Percentiles rank a stretch among this genome's conserved stretches.
phyloP scores from a whole-genome alignment of 75 land plant species.

The Azolla pinnata region DNA sequence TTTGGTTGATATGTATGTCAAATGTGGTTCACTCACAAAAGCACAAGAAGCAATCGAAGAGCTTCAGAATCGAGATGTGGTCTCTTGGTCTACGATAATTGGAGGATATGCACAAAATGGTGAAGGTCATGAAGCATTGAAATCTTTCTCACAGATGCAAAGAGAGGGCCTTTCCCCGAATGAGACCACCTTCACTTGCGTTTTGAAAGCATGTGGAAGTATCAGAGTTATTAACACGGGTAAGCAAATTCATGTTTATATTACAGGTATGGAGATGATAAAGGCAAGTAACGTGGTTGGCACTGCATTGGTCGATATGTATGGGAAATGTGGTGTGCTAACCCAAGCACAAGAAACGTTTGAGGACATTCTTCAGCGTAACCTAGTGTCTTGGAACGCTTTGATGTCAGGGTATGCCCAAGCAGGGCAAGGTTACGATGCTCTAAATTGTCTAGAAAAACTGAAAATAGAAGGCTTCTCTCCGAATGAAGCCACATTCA shows the following conservation, averaged over 20 bases:
- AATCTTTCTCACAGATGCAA: conserved; percentile 33
- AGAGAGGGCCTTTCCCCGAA: conserved; percentile 21
- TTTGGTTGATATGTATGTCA: conserved; percentile 43
- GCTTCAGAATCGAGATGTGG: conserved; percentile 29
- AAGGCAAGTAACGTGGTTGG: conserved; percentile 44
- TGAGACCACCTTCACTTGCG: conserved; percentile 16
- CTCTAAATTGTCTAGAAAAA: conserved; percentile 32
- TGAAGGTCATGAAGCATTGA: conserved; percentile 32
- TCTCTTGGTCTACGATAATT: conserved; percentile 55
- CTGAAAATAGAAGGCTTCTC: conserved; percentile 36
- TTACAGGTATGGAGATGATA: conserved; percentile 34
- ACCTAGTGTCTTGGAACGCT: conserved; percentile 51
- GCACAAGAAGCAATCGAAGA: conserved; percentile 34
- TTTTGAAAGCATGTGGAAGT: conserved; percentile 37
- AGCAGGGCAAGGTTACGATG: conserved; percentile 36
- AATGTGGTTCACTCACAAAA: conserved; percentile 39
- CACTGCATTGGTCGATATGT: conserved; percentile 55
- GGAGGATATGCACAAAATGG: conserved; percentile 40
- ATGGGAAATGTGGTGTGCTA: conserved; percentile 43
- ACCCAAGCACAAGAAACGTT: conserved; percentile 44
- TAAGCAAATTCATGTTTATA: conserved; percentile 32
- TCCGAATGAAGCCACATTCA: conserved; percentile 59
- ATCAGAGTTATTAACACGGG: conserved; percentile 27
- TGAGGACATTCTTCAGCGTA: conserved; percentile 17
- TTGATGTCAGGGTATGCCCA: conserved; percentile 54